Conservation (phyloP, 2,329 filamentous ascomycete genomes). For the Penicillium sp. region DNA sequence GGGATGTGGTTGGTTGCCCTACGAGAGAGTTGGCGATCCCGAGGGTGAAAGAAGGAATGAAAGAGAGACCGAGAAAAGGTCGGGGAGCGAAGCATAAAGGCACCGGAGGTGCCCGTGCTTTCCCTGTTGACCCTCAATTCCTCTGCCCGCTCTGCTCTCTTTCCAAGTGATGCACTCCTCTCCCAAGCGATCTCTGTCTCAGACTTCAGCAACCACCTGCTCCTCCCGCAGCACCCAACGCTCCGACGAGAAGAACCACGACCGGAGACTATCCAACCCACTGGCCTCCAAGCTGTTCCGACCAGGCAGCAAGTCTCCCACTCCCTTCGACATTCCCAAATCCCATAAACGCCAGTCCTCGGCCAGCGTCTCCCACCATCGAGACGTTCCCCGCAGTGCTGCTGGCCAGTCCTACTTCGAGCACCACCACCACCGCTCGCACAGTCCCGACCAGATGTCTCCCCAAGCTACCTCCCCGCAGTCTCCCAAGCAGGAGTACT, state of each 20-base stretch:
- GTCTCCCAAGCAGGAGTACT: constrained; percentile 18
- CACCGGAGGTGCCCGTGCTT: not conserved
- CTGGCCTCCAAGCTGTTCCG: constrained; percentile 21
- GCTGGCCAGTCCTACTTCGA: constrained; percentile 16
- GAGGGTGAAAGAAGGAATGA: not conserved
- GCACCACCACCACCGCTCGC: constrained; percentile 13
- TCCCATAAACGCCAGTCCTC: constrained; percentile 8
- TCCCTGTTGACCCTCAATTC: not conserved
- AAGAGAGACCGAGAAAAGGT: not conserved
- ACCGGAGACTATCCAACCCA: constrained; percentile 12
- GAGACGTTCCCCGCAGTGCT: constrained; percentile 20
- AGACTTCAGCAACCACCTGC: constrained; percentile 20
- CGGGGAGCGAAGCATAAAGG: not conserved
- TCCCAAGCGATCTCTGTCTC: constrained; percentile 23
- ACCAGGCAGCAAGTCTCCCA: constrained; percentile 24
- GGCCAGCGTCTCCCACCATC: constrained; percentile 11
- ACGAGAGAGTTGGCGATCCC: constrained; percentile 13
- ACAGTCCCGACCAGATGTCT: constrained; percentile 26
- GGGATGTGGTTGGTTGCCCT: constrained; percentile 27
- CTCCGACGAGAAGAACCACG: constrained; percentile 18
- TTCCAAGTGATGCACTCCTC: constrained; percentile 19
- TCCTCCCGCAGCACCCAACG: constrained; percentile 19
- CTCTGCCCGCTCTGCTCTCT: not conserved
- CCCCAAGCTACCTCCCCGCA: constrained; percentile 15
- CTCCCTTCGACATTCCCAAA: constrained; percentile 21